Evolutionary conservation across 23 red algal genomes (phyloP), one percentile per base, ranked within the genome.

Genomic region (Gracilaria domingensis): DNA sequence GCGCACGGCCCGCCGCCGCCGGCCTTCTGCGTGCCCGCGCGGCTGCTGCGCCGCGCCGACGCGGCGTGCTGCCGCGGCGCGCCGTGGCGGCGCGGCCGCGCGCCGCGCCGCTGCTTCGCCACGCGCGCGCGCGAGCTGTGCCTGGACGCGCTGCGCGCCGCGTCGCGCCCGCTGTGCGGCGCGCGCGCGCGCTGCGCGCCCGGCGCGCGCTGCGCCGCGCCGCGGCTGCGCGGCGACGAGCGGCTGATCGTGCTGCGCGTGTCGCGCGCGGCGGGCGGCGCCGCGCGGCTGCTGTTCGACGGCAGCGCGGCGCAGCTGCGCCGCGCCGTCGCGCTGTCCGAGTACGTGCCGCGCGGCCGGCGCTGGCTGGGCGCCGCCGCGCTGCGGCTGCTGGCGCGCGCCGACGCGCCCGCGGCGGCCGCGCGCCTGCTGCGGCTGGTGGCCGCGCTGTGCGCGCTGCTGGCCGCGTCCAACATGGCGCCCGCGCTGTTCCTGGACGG

Each of bases 381-480:
- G 6, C 36, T 81, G 39, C 47, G 55, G 40, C 17, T n/a, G 37
- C 30, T 73, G 17, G 74, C 86, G 36, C 20, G 40, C 0, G 36
- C 57, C 12, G 86, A 95, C 51, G 64, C 83, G 13, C 93, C 93
- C 18, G n/a, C 32, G 16, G 20, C 35, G 40, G 4, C 91, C 0
- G 66, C 82, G 12, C 5, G 84, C 1, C 12, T 69, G 29, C 32
- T 95, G 85, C 61, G 73, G 75, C 90, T 91, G 30, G 35, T 92
- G 40, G 37, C 81, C 26, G 79, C 74, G 58, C 29, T 91, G 0
- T 95, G 86, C 55, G 54, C 91, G 11, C 49, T 60, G 53, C 85
- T 95, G 7, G 93, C 93, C 11, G 37, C 82, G n/a, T 53, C 88
- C 12, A 95, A 95, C 35, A 91, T 95, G 86, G 86, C 86, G 16